phyloP scores from a whole-genome alignment of 1,139 yeast species.

The Lodderomyces elongisporus region DNA sequence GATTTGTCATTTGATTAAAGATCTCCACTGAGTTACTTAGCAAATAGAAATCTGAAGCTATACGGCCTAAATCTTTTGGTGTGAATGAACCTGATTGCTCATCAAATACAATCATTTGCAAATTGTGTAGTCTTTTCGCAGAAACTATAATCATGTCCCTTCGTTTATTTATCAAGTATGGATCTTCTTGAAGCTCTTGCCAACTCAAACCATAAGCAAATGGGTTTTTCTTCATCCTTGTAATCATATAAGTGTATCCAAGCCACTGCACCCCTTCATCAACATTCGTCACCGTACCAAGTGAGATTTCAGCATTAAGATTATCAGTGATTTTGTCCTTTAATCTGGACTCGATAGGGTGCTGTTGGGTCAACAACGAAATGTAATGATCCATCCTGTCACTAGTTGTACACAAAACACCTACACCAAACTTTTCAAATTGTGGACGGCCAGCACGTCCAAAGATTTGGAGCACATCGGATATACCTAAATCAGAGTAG shows the following conservation, averaged over 20 bases:
- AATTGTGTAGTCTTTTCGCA: conserved; percentile 71
- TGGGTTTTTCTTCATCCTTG: conserved; percentile 92
- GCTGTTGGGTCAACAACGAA: conserved; percentile 85
- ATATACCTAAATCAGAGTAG: conserved; percentile 84
- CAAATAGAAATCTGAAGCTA: conserved; percentile 90
- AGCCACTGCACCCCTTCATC: conserved; percentile 96
- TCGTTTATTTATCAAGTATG: conserved; percentile 67
- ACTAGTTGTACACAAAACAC: conserved; percentile 78
- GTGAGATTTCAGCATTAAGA: conserved; percentile 89
- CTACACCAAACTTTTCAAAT: conserved; percentile 87
- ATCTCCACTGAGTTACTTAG: conserved; percentile 82
- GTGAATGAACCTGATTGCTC: conserved; percentile 76
- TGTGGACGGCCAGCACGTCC: conserved; percentile 99
- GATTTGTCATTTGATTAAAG: conserved; percentile 79
- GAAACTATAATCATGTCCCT: conserved; percentile 72
- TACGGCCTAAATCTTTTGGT: conserved; percentile 86
- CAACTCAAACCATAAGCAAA: conserved; percentile 90
- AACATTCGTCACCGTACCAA: conserved; percentile 91
- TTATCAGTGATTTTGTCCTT: conserved; percentile 80
- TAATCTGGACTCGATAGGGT: conserved; percentile 88
- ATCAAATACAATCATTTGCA: conserved; percentile 93
- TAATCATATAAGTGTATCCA: conserved; percentile 92
- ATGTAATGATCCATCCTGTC: conserved; percentile 85
- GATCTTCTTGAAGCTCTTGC: conserved; percentile 81
- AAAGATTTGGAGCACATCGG: conserved; percentile 95